Conservation (phyloP, 2,329 filamentous ascomycete species). For the Fusarium proliferatum region DNA sequence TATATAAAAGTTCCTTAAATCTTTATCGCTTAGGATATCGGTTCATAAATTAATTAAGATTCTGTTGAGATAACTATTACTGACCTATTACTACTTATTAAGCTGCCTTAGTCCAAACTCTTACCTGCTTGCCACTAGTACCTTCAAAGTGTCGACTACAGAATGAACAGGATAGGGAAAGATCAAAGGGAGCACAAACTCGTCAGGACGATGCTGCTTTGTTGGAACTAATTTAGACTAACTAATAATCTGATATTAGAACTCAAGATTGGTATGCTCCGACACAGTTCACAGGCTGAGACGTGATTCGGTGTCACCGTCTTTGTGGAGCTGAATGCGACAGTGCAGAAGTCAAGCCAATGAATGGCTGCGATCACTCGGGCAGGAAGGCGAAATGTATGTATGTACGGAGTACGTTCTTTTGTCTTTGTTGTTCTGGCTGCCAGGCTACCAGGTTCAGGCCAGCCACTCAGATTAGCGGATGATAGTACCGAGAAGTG, state of each 20-base stretch:
- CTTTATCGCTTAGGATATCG: background rate
- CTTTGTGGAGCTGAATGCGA: slow-evolving; percentile 17
- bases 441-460: background rate
- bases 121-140: background rate
- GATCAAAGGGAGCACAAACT: background rate
- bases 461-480: slow-evolving; percentile 37
- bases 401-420: background rate
- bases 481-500: slow-evolving; percentile 24
- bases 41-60: background rate
- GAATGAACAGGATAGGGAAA: background rate
- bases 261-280: background rate
- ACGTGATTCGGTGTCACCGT: slow-evolving; percentile 26
- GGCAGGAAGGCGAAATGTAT: background rate
- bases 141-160: background rate
- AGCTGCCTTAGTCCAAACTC: background rate
- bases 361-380: background rate
- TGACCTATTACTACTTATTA: background rate
- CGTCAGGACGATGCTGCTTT: background rate
- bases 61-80: background rate
- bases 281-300: background rate
- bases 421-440: slow-evolving; percentile 28
- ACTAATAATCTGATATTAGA: background rate
- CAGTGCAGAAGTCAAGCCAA: slow-evolving; percentile 3
- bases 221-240: background rate
- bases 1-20: background rate